A percentile compares a stretch with the other conserved stretches of the same genome.
These are phyloP conservation scores for Syncephalastrum monosporum DNA, from an alignment of 371 early-diverging fungal genomes.

Conservation along the genomic window DNA sequence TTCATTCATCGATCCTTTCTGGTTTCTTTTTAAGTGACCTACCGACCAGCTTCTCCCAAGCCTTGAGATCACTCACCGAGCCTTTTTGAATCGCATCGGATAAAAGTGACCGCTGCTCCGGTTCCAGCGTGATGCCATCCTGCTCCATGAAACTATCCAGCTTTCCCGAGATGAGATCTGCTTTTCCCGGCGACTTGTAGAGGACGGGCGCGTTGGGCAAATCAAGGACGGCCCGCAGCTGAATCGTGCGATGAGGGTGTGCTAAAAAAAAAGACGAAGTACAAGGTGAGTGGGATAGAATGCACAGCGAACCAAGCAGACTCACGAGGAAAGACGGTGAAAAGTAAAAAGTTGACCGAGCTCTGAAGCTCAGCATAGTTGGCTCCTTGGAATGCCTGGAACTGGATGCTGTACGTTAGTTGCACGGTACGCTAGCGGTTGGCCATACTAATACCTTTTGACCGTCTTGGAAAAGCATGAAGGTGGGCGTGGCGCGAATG, in stretches of 20 bases:
- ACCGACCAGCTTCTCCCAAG: constrained; percentile 44
- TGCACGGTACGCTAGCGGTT: background rate
- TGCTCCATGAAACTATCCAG: constrained; percentile 40
- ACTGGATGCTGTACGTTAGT: constrained; percentile 11
- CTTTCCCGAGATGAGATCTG: constrained; percentile 62
- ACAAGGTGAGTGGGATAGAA: background rate
- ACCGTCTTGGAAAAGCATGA: constrained; percentile 75
- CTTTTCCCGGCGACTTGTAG: constrained; percentile 49
- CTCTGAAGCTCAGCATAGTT: constrained; percentile 62
- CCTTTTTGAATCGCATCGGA: background rate
- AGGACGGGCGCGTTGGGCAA: constrained; percentile 53
- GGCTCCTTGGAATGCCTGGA: constrained; percentile 67
- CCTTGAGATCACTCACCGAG: constrained; percentile 11
- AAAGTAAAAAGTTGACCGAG: constrained; percentile 60
- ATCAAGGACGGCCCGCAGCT: constrained; percentile 32
- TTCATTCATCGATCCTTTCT: background rate
- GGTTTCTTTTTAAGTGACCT: constrained; percentile 2
- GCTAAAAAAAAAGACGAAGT: constrained; percentile 39
- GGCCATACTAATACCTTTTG: constrained; percentile 28
- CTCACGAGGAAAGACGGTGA: constrained; percentile 70
- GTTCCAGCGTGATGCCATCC: constrained; percentile 24
- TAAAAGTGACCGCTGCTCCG: constrained; percentile 17
- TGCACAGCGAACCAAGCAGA: background rate
- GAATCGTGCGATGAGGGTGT: constrained; percentile 62
- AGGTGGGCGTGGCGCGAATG: constrained; percentile 87